Evolutionary conservation across 169 alveolate species (phyloP).

Genomic region (Cardiosporidium cionae): DNA sequence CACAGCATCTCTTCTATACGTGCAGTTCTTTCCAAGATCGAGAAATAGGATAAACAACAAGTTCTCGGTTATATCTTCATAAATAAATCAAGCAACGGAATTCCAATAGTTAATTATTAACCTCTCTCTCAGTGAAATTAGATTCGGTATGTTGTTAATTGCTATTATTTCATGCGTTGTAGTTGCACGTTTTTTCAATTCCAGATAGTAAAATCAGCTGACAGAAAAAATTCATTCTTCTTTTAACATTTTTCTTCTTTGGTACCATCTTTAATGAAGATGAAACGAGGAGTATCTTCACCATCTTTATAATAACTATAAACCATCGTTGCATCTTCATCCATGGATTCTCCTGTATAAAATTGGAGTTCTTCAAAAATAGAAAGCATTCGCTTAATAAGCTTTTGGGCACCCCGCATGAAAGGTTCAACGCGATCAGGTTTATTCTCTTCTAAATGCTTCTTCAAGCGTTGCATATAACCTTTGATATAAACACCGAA

Average conservation of each 20-base stretch:
- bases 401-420: constrained; percentile 72
- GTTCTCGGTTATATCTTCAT: no score
- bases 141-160: no score
- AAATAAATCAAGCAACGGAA: no score
- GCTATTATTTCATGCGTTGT: no score
- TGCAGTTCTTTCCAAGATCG: no score
- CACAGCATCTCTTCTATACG: no score
- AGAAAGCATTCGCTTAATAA: constrained; percentile 76
- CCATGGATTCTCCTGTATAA: constrained; percentile 81
- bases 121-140: no score
- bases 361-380: constrained; percentile 81
- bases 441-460: constrained; percentile 67
- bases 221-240: no score
- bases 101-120: no score
- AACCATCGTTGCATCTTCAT: constrained; percentile 75
- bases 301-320: constrained; percentile 85
- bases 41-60: no score
- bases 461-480: constrained; percentile 73
- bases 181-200: no score
- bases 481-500: constrained; percentile 77
- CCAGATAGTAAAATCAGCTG: no score
- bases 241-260: constrained; percentile 79
- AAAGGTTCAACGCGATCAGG: constrained; percentile 81
- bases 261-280: constrained; percentile 79
- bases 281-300: constrained; percentile 81